Evolutionary conservation across 805 yeast genomes (phyloP), one percentile per base, ranked within the genome.

Genomic region (Lipomyces yamadae): DNA sequence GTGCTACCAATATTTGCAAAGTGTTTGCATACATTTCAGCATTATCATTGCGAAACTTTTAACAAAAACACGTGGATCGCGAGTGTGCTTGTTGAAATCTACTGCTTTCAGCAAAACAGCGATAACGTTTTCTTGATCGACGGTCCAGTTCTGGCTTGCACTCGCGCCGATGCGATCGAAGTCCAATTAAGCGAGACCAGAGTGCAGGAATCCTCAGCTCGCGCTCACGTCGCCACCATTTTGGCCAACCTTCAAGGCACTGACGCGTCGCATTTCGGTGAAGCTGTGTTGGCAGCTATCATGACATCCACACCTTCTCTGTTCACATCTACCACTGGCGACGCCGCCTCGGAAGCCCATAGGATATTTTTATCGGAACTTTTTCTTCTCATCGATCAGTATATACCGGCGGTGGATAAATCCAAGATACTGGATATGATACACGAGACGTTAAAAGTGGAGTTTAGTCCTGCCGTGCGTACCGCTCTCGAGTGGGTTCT

Each of bases 401-500:
- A 82, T 2, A 73, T 79, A 4, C 57, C 73, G 2, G 65, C 65
- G 0, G 67, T 66, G 0, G 60, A 78, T 18, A 65, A 78, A 1
- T 55, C 71, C 0, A 70, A 74, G 0, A 56, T 72, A 52, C 74
- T 85, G 7, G 68, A 76, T 0, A 60, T 62, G 0, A 29, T 70
- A 2, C 69, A 83, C 11, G 60, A 81, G 4, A 75, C 79, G 7
- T 78, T 91, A 11, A 79, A 82, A 54, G 77, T 79, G 1, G 98
- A 94, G 69, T 85, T 91, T 13, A 89, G 95, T 69, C 97, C 97
- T 0, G 78, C 87, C 57, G 90, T 86, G 4, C 83, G 98, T 64
- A 78, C 84, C 2, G 91, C 89, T 72, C 77, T 90, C 63, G 98
- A 93, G 74, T 93, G 97, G 97, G 79, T 88, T 13, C 76, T 88